phyloP scores from a whole-genome alignment of 352 stramenopile genomes.

The Phytophthora citricola region DNA sequence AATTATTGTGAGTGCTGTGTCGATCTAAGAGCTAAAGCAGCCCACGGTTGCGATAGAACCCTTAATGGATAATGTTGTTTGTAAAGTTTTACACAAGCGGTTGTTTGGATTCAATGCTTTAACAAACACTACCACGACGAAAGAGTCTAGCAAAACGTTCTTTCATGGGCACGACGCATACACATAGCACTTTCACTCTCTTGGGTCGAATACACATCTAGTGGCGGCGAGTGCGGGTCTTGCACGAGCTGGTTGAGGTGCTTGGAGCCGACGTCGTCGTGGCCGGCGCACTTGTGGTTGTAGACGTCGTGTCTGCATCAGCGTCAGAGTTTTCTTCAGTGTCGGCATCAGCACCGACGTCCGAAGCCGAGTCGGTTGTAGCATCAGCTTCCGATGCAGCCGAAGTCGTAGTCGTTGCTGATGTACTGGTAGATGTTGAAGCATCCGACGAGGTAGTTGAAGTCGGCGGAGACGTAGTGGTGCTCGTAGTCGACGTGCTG shows the following conservation, averaged over 20 bases:
- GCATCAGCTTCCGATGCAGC: constrained; percentile 15
- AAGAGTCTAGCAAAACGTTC: constrained; percentile 8
- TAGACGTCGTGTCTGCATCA: constrained; percentile 8
- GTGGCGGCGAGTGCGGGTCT: constrained; percentile 20
- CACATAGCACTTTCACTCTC: constrained; percentile 3
- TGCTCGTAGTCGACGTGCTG: not conserved
- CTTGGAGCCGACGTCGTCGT: constrained; percentile 7
- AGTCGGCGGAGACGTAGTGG: not conserved
- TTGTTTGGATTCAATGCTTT: not conserved
- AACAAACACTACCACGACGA: not conserved
- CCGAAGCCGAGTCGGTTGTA: constrained; percentile 4
- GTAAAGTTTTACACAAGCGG: not conserved
- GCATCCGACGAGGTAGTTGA: constrained; percentile 2
- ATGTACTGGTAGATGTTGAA: not conserved
- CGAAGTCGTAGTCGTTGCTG: not conserved
- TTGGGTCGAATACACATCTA: constrained; percentile 3
- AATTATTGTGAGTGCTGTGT: constrained; percentile 22
- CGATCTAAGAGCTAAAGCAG: constrained; percentile 15
- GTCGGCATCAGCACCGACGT: constrained; percentile 22
- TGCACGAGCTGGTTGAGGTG: constrained; percentile 24
- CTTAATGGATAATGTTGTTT: constrained; percentile 30
- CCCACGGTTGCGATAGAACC: constrained; percentile 10
- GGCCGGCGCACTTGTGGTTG: not conserved
- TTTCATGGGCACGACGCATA: constrained; percentile 6
- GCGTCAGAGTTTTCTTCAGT: not conserved